These are phyloP conservation scores for Exophiala alcalophila DNA, from an alignment of 2,329 filamentous ascomycete genomes.

Conservation along the genomic window DNA sequence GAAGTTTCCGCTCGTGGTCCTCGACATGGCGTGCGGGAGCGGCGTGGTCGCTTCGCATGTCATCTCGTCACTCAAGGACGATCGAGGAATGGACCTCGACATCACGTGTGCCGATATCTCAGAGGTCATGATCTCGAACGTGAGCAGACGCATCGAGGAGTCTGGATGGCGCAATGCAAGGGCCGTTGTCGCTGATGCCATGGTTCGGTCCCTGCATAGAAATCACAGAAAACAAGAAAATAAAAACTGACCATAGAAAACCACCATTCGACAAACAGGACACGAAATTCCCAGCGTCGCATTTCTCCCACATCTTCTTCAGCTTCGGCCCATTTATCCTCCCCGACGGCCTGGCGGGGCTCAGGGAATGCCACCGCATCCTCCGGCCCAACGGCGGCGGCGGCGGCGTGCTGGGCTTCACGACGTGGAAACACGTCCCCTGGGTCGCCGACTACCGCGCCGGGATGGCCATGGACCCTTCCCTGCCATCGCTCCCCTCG, in stretches of 20 bases:
- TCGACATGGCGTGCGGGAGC: conserved; percentile 13
- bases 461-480: conserved; percentile 2
- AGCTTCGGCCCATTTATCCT: conserved; percentile 16
- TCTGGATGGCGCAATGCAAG: conserved; percentile 7
- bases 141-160: conserved; percentile 1
- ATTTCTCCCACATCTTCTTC: conserved; percentile 16
- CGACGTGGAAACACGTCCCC: conserved; percentile 8
- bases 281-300: conserved; percentile 7
- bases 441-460: conserved; percentile 12
- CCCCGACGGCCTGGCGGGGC: conserved; percentile 2
- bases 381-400: too few species aligned
- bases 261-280: conserved; percentile 8
- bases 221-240: background rate
- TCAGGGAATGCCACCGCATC: conserved; percentile 15
- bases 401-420: conserved; percentile 8
- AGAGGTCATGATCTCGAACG: conserved; percentile 1
- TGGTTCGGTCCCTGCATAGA: conserved; percentile 1
- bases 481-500: conserved; percentile 7
- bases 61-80: conserved; percentile 2
- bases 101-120: conserved; percentile 18
- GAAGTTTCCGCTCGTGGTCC: conserved; percentile 4
- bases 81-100: conserved; percentile 1
- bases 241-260: too few species aligned
- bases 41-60: conserved; percentile 7
- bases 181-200: conserved; percentile 8